Percentiles rank a stretch among this genome's conserved stretches.
Evolutionary conservation across 768 basidiomycete species (phyloP).

Genomic region (Xerocomellus dryophilus): DNA sequence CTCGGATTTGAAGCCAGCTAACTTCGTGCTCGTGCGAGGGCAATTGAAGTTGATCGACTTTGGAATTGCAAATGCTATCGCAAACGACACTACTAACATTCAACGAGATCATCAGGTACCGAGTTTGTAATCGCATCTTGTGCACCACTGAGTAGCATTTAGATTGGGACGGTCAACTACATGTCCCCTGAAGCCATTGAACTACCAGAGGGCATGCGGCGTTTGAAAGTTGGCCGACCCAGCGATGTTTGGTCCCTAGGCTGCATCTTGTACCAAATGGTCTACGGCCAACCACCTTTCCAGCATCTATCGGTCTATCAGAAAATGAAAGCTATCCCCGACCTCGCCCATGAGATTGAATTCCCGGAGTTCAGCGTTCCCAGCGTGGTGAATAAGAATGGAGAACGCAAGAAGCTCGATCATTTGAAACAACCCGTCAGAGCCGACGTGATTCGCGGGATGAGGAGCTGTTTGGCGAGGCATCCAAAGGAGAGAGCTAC

Average conservation of each 20-base stretch:
- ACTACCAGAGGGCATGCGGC: constrained; percentile 77
- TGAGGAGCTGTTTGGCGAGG: constrained; percentile 77
- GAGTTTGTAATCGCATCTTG: background rate
- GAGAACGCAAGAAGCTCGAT: constrained; percentile 51
- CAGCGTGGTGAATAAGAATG: constrained; percentile 38
- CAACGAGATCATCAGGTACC: constrained; percentile 90
- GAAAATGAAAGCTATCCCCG: constrained; percentile 94
- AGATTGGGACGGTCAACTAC: constrained; percentile 97
- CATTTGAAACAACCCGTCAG: constrained; percentile 72
- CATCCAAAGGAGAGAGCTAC: constrained; percentile 81
- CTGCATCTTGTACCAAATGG: constrained; percentile 98
- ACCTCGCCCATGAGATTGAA: constrained; percentile 70
- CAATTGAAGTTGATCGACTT: constrained; percentile 98
- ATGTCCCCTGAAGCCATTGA: constrained; percentile 99
- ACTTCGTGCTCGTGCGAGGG: constrained; percentile 94
- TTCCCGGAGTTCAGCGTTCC: constrained; percentile 67
- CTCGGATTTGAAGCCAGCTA: constrained; percentile 96
- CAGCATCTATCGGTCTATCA: constrained; percentile 76
- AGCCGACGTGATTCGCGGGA: constrained; percentile 70
- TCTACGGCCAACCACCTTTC: constrained; percentile 93
- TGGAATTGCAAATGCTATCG: constrained; percentile 98
- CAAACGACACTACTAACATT: constrained; percentile 98
- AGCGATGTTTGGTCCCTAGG: constrained; percentile 98
- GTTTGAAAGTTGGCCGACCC: constrained; percentile 91
- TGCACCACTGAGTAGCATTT: constrained; percentile 5